Evolutionary conservation across 306 rosid genomes (phyloP), one percentile per base, ranked within the genome.

Genomic region (Cajanus cajan): DNA sequence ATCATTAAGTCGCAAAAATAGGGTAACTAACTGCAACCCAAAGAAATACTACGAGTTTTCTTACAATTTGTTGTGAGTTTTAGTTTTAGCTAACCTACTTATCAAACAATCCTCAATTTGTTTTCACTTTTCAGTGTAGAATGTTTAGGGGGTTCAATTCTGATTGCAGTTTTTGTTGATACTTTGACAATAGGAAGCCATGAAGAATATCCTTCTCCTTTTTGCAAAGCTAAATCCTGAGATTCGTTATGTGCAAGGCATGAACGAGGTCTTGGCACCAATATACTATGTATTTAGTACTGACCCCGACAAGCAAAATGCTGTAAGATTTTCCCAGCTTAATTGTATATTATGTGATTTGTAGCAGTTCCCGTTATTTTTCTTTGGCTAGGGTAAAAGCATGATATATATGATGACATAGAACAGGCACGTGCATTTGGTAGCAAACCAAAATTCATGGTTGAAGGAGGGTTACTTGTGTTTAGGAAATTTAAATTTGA

Each of bases 211-310:
- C 64, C 94, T 93, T 80, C 89, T 89, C 79, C 79, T 93, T 19
- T 89, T 91, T 82, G 90, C 97, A 22, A 93, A 91, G 80, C 82
- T 82, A 74, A 91, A 91, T 84, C 97, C 98, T 14, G 97, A 80
- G 74, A 91, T 93, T 71, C 80, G 93, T 68, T 93, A 89, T 44
- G 98, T 93, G 61, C 97, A 91, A 91, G 97, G 97, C 80, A 91
- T 93, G 98, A 91, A 93, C 72, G 98, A 93, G 85, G 93, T 93
- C 82, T 83, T 93, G 90, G 92, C 98, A 24, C 97, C 98, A 36
- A 73, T 93, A 57, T 91, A 84, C 92, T 89, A 84, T 61, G 87
- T 91, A 24, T 88, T 88, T 55, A 88, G 88, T 59, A 86, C 82
- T 4, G 97, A 91, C 81, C 62, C 84, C 8, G 79, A 88, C 84